phyloP scores from a whole-genome alignment of 2,329 filamentous ascomycete genomes.

The Aspergillus alliaceus region DNA sequence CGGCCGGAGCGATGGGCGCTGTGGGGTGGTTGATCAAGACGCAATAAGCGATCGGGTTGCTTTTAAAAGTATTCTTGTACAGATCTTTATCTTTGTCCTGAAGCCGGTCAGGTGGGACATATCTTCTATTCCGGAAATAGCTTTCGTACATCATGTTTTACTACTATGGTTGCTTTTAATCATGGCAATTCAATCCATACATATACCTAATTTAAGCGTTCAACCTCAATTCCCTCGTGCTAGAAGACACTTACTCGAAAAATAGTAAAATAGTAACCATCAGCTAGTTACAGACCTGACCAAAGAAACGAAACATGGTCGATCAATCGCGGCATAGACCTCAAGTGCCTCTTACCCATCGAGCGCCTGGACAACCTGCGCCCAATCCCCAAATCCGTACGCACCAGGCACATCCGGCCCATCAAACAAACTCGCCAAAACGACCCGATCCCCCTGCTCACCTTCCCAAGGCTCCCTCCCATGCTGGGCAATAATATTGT shows the following conservation, averaged over 20 bases:
- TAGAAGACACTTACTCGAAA: too few relatives aligned
- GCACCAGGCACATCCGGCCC: conserved; percentile 46
- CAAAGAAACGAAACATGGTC: too few relatives aligned
- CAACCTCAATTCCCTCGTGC: too few relatives aligned
- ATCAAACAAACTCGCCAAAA: conserved; percentile 52
- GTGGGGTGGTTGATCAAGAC: conserved; percentile 10
- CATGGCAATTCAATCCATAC: neutral
- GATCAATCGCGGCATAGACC: too few relatives aligned
- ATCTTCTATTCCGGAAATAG: neutral
- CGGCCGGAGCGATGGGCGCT: neutral
- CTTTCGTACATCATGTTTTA: neutral
- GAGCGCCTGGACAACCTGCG: conserved; percentile 48
- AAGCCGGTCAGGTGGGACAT: neutral
- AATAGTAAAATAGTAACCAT: too few relatives aligned
- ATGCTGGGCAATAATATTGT: conserved; percentile 53
- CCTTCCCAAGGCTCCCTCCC: conserved; percentile 51
- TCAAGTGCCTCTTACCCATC: conserved; percentile 18
- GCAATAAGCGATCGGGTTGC: neutral
- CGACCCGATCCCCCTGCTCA: conserved; percentile 47
- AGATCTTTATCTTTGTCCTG: neutral
- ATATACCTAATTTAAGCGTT: too few relatives aligned
- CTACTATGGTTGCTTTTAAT: neutral
- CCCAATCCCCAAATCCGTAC: conserved; percentile 47
- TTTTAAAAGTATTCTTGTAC: neutral
- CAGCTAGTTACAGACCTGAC: too few relatives aligned